Evolutionary conservation across 2,329 filamentous ascomycete species (phyloP), one percentile per base, ranked within the genome.

Genomic region (Xylariales sp.): DNA sequence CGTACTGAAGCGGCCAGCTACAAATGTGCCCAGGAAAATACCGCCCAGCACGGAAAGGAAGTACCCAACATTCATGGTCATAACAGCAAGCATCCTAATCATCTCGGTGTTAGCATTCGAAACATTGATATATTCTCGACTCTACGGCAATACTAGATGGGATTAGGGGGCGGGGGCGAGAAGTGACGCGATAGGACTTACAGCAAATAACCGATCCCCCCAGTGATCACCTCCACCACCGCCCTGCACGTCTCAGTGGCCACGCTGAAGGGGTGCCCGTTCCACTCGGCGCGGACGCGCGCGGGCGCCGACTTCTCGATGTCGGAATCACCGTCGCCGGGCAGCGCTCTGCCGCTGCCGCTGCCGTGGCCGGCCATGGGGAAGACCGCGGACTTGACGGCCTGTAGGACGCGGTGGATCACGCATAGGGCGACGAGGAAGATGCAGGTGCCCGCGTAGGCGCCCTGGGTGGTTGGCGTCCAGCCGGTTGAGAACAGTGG

Each of bases 391-490:
- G 28, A 40, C 18, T 36, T 37, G 17, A 29, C 68, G 3, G 89
- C 89, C 37, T 91, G 66, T 13, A 95, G 70, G 17, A 71, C 64
- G 38, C 89, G 85, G 55, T 83, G 81, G 40, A 84, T 54, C 43
- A 83, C 69, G 41, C 82, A 81, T 38, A 97, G 80, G 31, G 84
- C 51, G 56, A 95, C 81, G 42, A 96, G 75, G 65, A 96, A 96
- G 60, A 96, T 85, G 69, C 91, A 95, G 19, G 88, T 94, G 40
- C 81, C 91, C 2, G 88, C 88, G 62, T 96, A 97, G 42, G 74
- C 66, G 50, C 83, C 88, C 4, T 74, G 67, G 23, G 67, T 81
- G 18, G 58, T 63, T 4, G 91, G 91, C 2, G 85, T 84, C 88
- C 90, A 97, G 38, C 69, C 60, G 13, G 64, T 59, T 10, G 86